A percentile compares a stretch with the other conserved stretches of the same genome.
Conservation (phyloP, 352 stramenopile genomes). For the Phytophthora colocasiae region DNA sequence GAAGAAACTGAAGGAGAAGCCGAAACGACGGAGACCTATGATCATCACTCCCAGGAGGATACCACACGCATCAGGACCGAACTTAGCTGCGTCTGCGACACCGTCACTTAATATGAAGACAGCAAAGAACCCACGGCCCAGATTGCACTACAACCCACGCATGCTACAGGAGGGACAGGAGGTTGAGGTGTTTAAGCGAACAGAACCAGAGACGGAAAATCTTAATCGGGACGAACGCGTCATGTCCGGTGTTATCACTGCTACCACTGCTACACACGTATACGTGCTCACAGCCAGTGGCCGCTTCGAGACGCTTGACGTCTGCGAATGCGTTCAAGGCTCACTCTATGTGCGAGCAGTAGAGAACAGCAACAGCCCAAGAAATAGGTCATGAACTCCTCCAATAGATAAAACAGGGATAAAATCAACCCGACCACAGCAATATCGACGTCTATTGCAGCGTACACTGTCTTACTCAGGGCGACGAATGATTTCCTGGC, state of each 20-base stretch:
- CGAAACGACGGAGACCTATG: slow-evolving; percentile 32
- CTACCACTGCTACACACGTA: slow-evolving; percentile 49
- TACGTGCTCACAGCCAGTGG: slow-evolving; percentile 51
- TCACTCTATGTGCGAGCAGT: slow-evolving; percentile 38
- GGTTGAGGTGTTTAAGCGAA: slow-evolving; percentile 48
- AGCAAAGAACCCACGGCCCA: slow-evolving; percentile 16
- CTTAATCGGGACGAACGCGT: slow-evolving; percentile 30
- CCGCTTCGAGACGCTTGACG: slow-evolving; percentile 48
- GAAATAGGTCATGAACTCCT: slow-evolving; percentile 9
- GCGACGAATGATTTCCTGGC: slow-evolving; percentile 66
- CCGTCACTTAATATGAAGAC: background rate
- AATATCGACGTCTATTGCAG: slow-evolving; percentile 30
- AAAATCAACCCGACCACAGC: slow-evolving; percentile 22
- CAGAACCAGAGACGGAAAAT: slow-evolving; percentile 1
- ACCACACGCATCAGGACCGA: slow-evolving; percentile 20
- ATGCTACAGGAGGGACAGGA: slow-evolving; percentile 71
- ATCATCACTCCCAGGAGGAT: slow-evolving; percentile 31
- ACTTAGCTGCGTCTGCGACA: slow-evolving; percentile 24
- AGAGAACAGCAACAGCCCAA: slow-evolving; percentile 20
- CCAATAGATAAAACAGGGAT: slow-evolving; percentile 31
- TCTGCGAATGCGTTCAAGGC: slow-evolving; percentile 53
- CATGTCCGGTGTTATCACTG: slow-evolving; percentile 57
- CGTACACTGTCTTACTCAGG: slow-evolving; percentile 25
- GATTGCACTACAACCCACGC: slow-evolving; percentile 53
- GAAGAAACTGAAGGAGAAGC: slow-evolving; percentile 27